Percentiles rank a stretch among this genome's conserved stretches.
Evolutionary conservation across 2,329 filamentous ascomycete genomes (phyloP).

Genomic region (Neodidymelliopsis sp.): DNA sequence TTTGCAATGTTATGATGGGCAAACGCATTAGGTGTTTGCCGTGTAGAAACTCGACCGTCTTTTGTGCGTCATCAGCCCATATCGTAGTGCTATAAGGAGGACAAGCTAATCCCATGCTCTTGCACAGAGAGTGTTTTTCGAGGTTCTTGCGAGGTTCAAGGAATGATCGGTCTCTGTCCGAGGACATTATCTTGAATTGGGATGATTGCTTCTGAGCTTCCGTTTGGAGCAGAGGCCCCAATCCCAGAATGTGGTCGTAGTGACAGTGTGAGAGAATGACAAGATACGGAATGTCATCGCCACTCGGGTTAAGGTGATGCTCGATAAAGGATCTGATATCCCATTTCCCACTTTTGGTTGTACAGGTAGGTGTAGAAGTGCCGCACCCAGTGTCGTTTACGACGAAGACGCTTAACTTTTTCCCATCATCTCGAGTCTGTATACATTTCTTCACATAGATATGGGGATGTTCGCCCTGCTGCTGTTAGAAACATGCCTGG

Average conservation of each 20-base stretch:
- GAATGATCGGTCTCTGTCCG: conserved; percentile 1
- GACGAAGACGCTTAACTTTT: conserved; percentile 3
- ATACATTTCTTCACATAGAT: conserved; percentile 19
- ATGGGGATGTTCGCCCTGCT: conserved; percentile 11
- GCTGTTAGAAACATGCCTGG: neutral
- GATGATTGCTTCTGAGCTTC: neutral
- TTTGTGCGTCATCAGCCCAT: conserved; percentile 7
- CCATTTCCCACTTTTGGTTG: conserved; percentile 1
- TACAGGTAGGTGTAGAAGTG: neutral
- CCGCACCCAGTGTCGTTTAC: conserved; percentile 16
- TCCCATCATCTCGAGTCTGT: neutral
- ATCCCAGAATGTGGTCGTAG: conserved; percentile 23
- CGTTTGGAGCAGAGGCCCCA: conserved; percentile 1
- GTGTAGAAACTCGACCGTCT: neutral
- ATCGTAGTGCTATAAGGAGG: conserved; percentile 1
- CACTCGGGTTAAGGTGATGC: conserved; percentile 15
- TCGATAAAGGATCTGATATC: conserved; percentile 21
- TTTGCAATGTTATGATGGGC: conserved; percentile 15
- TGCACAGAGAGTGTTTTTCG: conserved; percentile 10
- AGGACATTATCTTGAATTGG: neutral
- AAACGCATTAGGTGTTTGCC: neutral
- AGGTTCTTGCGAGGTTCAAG: conserved; percentile 3
- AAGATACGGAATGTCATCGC: conserved; percentile 7
- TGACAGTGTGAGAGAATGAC: conserved; percentile 23
- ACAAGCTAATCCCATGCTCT: neutral